phyloP scores from a whole-genome alignment of 768 basidiomycete genomes.

The Phylloporus scabripes region DNA sequence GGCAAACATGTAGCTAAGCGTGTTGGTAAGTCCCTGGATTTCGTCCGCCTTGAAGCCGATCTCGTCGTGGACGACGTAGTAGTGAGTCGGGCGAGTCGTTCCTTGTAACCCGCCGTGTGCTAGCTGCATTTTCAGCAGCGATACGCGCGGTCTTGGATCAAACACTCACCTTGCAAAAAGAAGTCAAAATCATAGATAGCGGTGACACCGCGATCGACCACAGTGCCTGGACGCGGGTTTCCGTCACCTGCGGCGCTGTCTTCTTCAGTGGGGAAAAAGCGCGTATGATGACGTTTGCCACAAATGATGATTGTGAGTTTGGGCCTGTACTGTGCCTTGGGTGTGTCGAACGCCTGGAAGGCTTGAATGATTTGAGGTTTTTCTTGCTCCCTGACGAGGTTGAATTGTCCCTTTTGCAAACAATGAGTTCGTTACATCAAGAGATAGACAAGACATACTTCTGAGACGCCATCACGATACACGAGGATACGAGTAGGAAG shows the following conservation, averaged over 20 bases:
- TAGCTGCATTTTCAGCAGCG: slow-evolving; percentile 7
- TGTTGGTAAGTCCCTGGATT: slow-evolving; percentile 51
- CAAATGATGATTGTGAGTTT: slow-evolving; percentile 50
- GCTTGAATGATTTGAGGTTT: slow-evolving; percentile 40
- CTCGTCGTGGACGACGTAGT: slow-evolving; percentile 53
- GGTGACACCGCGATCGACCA: slow-evolving; percentile 51
- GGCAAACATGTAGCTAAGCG: slow-evolving; percentile 51
- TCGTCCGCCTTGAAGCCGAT: slow-evolving; percentile 43
- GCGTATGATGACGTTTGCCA: slow-evolving; percentile 55
- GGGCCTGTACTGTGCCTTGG: slow-evolving; percentile 37
- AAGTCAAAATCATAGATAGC: slow-evolving; percentile 53
- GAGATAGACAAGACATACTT: slow-evolving; percentile 38
- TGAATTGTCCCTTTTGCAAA: slow-evolving; percentile 41
- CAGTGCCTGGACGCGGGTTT: slow-evolving; percentile 48
- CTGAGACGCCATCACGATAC: slow-evolving; percentile 76
- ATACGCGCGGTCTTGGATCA: neutral
- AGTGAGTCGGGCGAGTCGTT: slow-evolving; percentile 49
- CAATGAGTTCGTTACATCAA: slow-evolving; percentile 9
- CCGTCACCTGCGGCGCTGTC: slow-evolving; percentile 39
- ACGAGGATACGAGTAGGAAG: slow-evolving; percentile 46
- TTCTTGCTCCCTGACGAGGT: slow-evolving; percentile 40
- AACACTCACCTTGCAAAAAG: slow-evolving; percentile 43
- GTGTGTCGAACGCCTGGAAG: slow-evolving; percentile 35
- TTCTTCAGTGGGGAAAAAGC: slow-evolving; percentile 48
- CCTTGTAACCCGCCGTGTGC: slow-evolving; percentile 44